Evolutionary conservation across 305 asterid genomes (phyloP).

Genomic region (Solanum hybrid): DNA sequence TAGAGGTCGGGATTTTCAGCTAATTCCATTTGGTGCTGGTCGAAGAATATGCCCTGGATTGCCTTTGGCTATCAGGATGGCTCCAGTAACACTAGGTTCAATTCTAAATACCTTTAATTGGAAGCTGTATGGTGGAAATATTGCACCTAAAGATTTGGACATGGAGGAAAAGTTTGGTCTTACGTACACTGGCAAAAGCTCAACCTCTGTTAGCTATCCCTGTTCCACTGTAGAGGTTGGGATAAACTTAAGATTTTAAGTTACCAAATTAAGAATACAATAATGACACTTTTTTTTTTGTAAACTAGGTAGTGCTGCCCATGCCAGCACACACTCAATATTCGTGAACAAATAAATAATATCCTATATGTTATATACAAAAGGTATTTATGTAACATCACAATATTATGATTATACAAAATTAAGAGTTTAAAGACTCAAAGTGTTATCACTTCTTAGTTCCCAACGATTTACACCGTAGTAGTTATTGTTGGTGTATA

Average conservation of each 20-base stretch:
- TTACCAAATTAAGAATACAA: background rate
- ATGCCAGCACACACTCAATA: too few relatives aligned
- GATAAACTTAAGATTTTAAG: background rate
- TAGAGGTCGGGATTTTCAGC: background rate
- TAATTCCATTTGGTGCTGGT: background rate
- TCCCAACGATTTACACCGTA: too few relatives aligned
- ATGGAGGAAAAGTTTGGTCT: background rate
- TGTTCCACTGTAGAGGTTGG: background rate
- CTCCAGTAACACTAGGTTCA: background rate
- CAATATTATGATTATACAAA: too few relatives aligned
- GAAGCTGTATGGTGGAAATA: background rate
- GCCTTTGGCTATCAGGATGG: background rate
- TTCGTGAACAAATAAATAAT: too few relatives aligned
- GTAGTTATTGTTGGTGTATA: too few relatives aligned
- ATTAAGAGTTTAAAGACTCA: too few relatives aligned
- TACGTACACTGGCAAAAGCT: background rate
- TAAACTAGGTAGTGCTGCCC: too few relatives aligned
- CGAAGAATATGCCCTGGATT: background rate
- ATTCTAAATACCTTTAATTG: background rate
- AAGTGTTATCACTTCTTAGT: too few relatives aligned
- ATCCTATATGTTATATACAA: too few relatives aligned
- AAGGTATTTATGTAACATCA: too few relatives aligned
- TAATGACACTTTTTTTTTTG: too few relatives aligned
- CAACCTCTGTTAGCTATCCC: background rate
- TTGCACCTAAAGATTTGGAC: background rate